Percentiles rank a stretch among this genome's conserved stretches.
Conservation (phyloP, 1,284 basidiomycete species). For the Sporisorium exsertum region DNA sequence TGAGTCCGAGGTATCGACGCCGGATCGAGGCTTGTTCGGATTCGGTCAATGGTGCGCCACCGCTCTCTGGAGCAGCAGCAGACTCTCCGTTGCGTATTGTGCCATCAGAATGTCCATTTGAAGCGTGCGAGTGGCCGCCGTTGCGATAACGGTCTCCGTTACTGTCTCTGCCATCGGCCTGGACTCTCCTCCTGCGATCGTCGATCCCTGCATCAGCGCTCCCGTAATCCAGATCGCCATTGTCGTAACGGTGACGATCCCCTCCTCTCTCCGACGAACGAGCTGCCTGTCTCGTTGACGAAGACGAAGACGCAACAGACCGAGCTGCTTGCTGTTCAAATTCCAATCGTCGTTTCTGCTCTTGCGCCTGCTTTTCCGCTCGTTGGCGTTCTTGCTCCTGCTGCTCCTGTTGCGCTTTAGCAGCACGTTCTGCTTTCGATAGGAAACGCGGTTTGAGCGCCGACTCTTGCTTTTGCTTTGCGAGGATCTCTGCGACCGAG, state of each 20-base stretch:
- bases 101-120: not conserved
- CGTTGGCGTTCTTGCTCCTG: constrained; percentile 31
- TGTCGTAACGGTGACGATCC: constrained; percentile 3
- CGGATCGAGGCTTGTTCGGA: constrained; percentile 56
- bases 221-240: constrained; percentile 29
- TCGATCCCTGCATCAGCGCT: constrained; percentile 22
- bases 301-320: constrained; percentile 21
- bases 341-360: constrained; percentile 75
- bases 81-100: not conserved
- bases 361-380: constrained; percentile 73
- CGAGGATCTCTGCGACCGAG: constrained; percentile 58
- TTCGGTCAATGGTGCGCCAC: constrained; percentile 40
- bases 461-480: constrained; percentile 51
- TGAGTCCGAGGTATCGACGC: constrained; percentile 60
- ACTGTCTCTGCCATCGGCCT: not conserved
- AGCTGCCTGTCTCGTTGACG: constrained; percentile 17
- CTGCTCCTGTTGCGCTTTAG: constrained; percentile 48
- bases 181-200: constrained; percentile 5
- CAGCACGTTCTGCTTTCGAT: constrained; percentile 56
- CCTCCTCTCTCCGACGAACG: not conserved
- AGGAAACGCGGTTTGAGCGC: constrained; percentile 60
- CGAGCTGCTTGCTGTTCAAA: constrained; percentile 76
- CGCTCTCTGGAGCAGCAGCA: not conserved
- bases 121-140: not conserved
- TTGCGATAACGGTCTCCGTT: not conserved